Percentiles rank a stretch among this genome's conserved stretches.
Evolutionary conservation across 2,329 filamentous ascomycete genomes (phyloP).

Genomic region (Plectosphaerella cucumerina): DNA sequence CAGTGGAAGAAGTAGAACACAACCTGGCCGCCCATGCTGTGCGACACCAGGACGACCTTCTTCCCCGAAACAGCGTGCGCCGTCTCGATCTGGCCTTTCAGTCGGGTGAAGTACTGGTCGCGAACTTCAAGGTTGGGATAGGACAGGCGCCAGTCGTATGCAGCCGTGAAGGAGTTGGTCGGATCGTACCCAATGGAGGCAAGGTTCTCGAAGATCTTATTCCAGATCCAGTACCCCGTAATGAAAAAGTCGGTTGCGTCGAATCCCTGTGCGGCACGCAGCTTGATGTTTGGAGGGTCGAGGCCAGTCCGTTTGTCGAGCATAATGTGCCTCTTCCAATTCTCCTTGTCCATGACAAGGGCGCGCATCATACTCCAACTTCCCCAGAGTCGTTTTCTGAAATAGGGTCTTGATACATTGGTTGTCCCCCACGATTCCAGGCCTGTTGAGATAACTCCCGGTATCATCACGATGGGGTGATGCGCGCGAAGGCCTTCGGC

Average conservation of each 20-base stretch:
- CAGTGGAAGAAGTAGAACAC: slow-evolving; percentile 74
- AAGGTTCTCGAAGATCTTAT: slow-evolving; percentile 95
- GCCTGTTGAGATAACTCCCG: slow-evolving; percentile 94
- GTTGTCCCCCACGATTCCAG: slow-evolving; percentile 95
- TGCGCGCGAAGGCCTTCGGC: slow-evolving; percentile 75
- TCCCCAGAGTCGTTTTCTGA: slow-evolving; percentile 91
- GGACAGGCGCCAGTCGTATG: slow-evolving; percentile 88
- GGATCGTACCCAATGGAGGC: slow-evolving; percentile 96
- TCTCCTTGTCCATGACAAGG: slow-evolving; percentile 84
- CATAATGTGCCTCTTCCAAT: slow-evolving; percentile 97
- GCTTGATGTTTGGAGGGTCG: slow-evolving; percentile 84
- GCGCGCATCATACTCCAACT: slow-evolving; percentile 99
- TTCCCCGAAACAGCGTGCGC: slow-evolving; percentile 67
- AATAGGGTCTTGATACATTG: slow-evolving; percentile 81
- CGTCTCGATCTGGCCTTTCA: slow-evolving; percentile 88
- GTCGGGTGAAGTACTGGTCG: slow-evolving; percentile 88
- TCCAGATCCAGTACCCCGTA: slow-evolving; percentile 96
- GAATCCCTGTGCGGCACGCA: slow-evolving; percentile 91
- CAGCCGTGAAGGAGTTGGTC: slow-evolving; percentile 64
- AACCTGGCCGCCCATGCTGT: slow-evolving; percentile 98
- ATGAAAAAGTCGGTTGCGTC: slow-evolving; percentile 97
- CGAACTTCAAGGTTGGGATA: slow-evolving; percentile 85
- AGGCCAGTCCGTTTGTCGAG: slow-evolving; percentile 87
- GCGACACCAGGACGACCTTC: slow-evolving; percentile 83
- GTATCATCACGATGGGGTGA: slow-evolving; percentile 94